Evolutionary conservation across 164 flowering plant genomes (phyloP).

Genomic region (Kingdonia uniflora): DNA sequence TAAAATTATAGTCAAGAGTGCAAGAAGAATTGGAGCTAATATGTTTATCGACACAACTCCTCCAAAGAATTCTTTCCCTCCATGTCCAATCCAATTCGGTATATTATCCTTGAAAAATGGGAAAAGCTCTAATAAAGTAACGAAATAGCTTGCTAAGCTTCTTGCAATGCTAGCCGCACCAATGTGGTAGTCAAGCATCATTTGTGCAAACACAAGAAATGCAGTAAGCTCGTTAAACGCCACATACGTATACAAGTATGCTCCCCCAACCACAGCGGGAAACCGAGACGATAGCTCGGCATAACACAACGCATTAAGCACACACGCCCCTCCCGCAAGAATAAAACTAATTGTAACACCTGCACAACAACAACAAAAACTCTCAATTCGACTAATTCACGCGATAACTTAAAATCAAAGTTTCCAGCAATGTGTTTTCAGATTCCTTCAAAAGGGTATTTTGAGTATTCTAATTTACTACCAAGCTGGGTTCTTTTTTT

Average conservation of each 20-base stretch:
- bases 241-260: slow-evolving; percentile 77
- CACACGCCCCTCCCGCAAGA: slow-evolving; percentile 87
- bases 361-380: slow-evolving; percentile 29
- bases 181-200: slow-evolving; percentile 94
- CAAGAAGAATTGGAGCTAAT: slow-evolving; percentile 77
- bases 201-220: slow-evolving; percentile 79
- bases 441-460: too few relatives aligned
- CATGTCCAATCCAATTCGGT: slow-evolving; percentile 89
- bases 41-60: slow-evolving; percentile 70
- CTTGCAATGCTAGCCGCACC: slow-evolving; percentile 98
- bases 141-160: slow-evolving; percentile 78
- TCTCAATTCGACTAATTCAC: too few relatives aligned
- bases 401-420: too few relatives aligned
- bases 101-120: slow-evolving; percentile 55
- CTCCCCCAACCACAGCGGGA: slow-evolving; percentile 98
- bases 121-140: slow-evolving; percentile 56
- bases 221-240: slow-evolving; percentile 98
- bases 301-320: slow-evolving; percentile 85
- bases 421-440: too few relatives aligned
- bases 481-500: too few relatives aligned
- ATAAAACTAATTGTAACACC: slow-evolving; percentile 86
- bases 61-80: slow-evolving; percentile 54
- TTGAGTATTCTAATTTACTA: too few relatives aligned
- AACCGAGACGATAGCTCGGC: slow-evolving; percentile 91
- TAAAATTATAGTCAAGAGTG: slow-evolving; percentile 57